Evolutionary conservation across 768 basidiomycete genomes (phyloP).

Genomic region (Russula foetens): DNA sequence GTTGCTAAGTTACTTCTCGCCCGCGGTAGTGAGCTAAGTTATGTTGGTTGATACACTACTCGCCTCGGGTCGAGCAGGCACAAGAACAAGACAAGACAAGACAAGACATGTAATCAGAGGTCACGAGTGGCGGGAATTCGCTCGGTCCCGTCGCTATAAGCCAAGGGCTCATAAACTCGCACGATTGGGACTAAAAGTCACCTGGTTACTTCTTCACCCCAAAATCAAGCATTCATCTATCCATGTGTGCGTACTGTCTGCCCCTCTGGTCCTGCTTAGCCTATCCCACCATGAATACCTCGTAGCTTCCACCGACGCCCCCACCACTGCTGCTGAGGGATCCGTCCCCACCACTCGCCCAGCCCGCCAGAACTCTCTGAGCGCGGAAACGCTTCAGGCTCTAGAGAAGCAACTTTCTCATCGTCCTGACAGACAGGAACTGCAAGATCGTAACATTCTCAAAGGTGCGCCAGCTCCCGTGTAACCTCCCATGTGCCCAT

Average conservation of each 20-base stretch:
- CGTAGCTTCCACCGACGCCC: slow-evolving; percentile 6
- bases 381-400: slow-evolving; percentile 31
- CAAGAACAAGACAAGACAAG: too few species aligned
- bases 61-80: too few species aligned
- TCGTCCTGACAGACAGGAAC: slow-evolving; percentile 51
- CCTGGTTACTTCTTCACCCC: background rate
- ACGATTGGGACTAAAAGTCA: slow-evolving; percentile 9
- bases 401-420: slow-evolving; percentile 47
- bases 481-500: background rate
- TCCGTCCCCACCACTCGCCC: slow-evolving; percentile 12
- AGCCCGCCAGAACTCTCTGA: slow-evolving; percentile 27
- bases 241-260: slow-evolving; percentile 10
- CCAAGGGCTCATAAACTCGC: background rate
- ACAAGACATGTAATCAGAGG: background rate
- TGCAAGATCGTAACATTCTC: slow-evolving; percentile 63
- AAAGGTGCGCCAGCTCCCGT: slow-evolving; percentile 37
- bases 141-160: background rate
- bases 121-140: background rate
- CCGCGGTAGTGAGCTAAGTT: too few species aligned
- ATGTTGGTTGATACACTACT: too few species aligned
- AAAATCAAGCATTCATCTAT: background rate
- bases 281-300: background rate
- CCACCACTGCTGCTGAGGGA: background rate
- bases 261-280: background rate
- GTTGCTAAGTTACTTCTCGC: too few species aligned